A percentile compares a stretch with the other conserved stretches of the same genome.
These are phyloP conservation scores for Sporobolus alterniflorus DNA, from an alignment of 202 grass and related monocot genomes.

Conservation along the genomic window DNA sequence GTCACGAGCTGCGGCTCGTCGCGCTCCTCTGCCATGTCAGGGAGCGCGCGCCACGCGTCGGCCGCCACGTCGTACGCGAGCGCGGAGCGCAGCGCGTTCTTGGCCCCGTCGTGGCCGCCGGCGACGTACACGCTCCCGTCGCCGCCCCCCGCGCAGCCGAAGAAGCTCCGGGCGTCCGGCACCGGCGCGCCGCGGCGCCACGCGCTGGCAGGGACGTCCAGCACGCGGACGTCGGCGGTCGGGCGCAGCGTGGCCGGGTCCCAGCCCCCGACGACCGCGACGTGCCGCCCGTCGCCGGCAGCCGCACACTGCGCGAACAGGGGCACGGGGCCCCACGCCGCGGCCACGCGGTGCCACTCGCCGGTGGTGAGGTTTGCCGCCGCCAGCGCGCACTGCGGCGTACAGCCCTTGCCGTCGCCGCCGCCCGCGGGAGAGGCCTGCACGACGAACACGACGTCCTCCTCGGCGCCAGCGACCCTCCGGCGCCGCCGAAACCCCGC, in stretches of 20 bases:
- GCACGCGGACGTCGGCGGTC: constrained; percentile 49
- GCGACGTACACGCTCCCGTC: constrained; percentile 55
- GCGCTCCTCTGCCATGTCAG: constrained; percentile 75
- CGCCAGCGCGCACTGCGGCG: constrained; percentile 37
- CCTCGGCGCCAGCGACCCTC: constrained; percentile 27
- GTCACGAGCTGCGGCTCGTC: constrained; percentile 71
- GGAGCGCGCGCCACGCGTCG: constrained; percentile 60
- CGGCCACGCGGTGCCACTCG: constrained; percentile 55
- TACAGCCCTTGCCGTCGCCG: background rate
- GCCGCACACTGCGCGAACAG: constrained; percentile 71
- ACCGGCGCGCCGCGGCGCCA: constrained; percentile 55
- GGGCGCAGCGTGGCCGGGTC: constrained; percentile 56
- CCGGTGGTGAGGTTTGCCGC: constrained; percentile 57
- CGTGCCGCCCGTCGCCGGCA: constrained; percentile 36
- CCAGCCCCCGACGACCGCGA: constrained; percentile 77
- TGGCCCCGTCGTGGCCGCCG: constrained; percentile 74
- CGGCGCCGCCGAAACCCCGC: constrained; percentile 40
- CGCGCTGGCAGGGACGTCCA: constrained; percentile 52
- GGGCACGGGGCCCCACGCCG: constrained; percentile 42
- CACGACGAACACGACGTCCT: constrained; percentile 46
- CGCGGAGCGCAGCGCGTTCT: constrained; percentile 73
- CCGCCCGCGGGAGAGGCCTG: constrained; percentile 17
- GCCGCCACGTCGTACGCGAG: constrained; percentile 54
- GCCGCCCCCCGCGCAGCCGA: constrained; percentile 49
- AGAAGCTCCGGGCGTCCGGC: constrained; percentile 59